These are phyloP conservation scores for Nitzschia sp. DNA, from an alignment of 108 stramenopile genomes.

Conservation along the genomic window DNA sequence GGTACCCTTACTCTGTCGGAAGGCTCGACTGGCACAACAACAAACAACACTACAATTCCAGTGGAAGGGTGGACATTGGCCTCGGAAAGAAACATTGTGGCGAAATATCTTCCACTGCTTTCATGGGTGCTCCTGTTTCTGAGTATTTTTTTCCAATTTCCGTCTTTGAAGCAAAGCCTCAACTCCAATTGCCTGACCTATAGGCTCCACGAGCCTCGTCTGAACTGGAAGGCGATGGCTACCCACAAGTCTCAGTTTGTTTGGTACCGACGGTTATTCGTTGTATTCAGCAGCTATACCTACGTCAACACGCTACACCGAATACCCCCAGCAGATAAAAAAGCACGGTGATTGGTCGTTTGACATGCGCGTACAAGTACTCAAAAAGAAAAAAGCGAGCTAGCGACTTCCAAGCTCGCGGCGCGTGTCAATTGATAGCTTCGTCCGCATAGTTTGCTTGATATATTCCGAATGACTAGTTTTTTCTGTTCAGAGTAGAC, in stretches of 20 bases:
- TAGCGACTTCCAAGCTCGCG: too few species aligned
- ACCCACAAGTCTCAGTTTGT: conserved; percentile 83
- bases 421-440: too few species aligned
- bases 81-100: conserved; percentile 37
- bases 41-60: not conserved
- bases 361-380: too few species aligned
- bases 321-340: not conserved
- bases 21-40: not conserved
- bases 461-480: too few species aligned
- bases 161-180: not conserved
- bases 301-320: conserved; percentile 53
- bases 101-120: conserved; percentile 50
- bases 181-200: conserved; percentile 8
- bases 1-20: not conserved
- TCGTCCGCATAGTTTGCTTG: too few species aligned
- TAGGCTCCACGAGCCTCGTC: conserved; percentile 36
- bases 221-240: conserved; percentile 81
- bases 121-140: conserved; percentile 45
- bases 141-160: conserved; percentile 15
- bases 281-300: conserved; percentile 80
- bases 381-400: not conserved
- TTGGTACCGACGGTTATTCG: conserved; percentile 85
- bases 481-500: too few species aligned
- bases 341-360: too few species aligned
- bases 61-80: conserved; percentile 44